Evolutionary conservation across 208 protist genomes (phyloP).

Genomic region (Acanthamoeba triangularis): DNA sequence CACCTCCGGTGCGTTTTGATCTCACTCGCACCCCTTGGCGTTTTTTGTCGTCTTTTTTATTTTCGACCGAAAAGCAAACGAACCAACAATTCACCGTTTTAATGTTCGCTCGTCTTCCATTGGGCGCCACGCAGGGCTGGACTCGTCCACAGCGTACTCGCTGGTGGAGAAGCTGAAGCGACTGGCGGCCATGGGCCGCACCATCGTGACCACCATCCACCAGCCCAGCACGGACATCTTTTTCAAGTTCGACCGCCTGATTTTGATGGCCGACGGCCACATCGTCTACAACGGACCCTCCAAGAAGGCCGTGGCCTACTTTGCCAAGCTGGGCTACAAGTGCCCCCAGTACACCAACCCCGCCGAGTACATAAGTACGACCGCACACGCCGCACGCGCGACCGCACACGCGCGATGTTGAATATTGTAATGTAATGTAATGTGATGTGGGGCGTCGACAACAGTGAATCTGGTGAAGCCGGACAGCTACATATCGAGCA

Average conservation of each 20-base stretch:
- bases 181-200: slow-evolving; percentile 48
- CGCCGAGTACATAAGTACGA: slow-evolving; percentile 69
- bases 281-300: slow-evolving; percentile 71
- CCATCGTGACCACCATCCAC: slow-evolving; percentile 77
- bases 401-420: no score
- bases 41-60: no score
- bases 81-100: no score
- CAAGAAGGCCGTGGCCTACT: slow-evolving; percentile 74
- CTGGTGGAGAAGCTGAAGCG: slow-evolving; percentile 50
- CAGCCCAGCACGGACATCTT: slow-evolving; percentile 77
- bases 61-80: no score
- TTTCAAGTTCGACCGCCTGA: slow-evolving; percentile 76
- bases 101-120: no score
- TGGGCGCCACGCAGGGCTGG: neutral
- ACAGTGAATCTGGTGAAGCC: slow-evolving; percentile 64
- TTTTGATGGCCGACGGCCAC: slow-evolving; percentile 74
- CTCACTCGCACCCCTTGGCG: no score
- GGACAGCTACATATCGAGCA: slow-evolving; percentile 70
- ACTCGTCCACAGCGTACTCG: slow-evolving; percentile 24
- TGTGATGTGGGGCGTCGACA: no score
- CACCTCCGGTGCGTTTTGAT: slow-evolving; percentile 75
- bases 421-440: no score
- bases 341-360: slow-evolving; percentile 80
- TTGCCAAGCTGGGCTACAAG: slow-evolving; percentile 75
- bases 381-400: neutral